phyloP scores from a whole-genome alignment of 176 grass and related monocot genomes.

The Cenchrus americanus region DNA sequence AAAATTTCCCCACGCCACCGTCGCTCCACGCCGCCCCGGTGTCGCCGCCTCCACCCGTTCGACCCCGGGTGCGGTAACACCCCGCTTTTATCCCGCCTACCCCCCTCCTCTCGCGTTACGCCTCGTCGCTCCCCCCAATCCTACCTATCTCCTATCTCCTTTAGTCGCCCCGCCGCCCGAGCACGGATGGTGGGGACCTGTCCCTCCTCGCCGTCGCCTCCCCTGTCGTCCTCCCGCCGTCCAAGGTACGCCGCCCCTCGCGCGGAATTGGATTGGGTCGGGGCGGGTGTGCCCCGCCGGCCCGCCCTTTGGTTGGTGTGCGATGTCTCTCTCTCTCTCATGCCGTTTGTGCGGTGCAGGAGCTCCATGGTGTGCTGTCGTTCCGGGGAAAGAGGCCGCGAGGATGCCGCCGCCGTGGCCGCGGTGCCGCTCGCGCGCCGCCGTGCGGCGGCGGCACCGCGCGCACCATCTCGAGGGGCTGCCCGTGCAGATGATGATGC shows the following conservation, averaged over 20 bases:
- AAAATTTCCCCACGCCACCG: conserved; percentile 14
- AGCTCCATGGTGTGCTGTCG: conserved; percentile 50
- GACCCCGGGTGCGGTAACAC: not conserved
- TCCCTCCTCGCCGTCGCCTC: conserved; percentile 50
- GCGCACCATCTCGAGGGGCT: conserved; percentile 42
- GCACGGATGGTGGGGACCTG: conserved; percentile 48
- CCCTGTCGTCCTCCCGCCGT: conserved; percentile 40
- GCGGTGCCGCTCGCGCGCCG: conserved; percentile 45
- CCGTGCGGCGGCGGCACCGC: conserved; percentile 34
- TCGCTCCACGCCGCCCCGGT: conserved; percentile 30
- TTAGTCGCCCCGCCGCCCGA: not conserved
- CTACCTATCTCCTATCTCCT: not conserved
- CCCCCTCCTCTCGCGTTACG: no score
- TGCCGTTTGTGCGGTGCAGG: conserved; percentile 16
- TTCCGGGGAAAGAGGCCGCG: conserved; percentile 51
- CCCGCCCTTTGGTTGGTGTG: no score
- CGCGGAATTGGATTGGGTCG: not conserved
- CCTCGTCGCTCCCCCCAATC: not conserved
- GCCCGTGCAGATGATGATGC: conserved; percentile 41
- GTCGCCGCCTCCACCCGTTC: conserved; percentile 30
- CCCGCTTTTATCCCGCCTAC: not conserved
- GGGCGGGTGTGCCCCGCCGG: no score
- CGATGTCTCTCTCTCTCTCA: no score
- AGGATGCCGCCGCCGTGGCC: conserved; percentile 30
- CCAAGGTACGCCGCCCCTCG: conserved; percentile 32